Conservation (phyloP, 1,284 basidiomycete species). For the Rhodofomes roseus region DNA sequence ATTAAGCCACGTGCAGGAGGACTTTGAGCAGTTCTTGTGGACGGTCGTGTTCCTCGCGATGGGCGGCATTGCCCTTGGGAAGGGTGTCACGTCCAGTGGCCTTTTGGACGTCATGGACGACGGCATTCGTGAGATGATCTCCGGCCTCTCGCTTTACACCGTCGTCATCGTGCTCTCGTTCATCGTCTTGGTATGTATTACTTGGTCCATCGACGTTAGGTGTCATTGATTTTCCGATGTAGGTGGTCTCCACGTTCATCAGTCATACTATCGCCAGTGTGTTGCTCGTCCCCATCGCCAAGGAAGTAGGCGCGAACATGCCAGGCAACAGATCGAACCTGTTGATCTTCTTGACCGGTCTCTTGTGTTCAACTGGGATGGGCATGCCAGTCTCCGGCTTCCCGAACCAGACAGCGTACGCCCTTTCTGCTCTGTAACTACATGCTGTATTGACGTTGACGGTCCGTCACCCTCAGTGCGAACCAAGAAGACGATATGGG, state of each 20-base stretch:
- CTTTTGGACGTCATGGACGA: constrained; percentile 77
- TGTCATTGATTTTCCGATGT: neutral
- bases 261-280: constrained; percentile 97
- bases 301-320: constrained; percentile 81
- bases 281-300: constrained; percentile 93
- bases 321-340: constrained; percentile 69
- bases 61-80: constrained; percentile 96
- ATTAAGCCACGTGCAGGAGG: constrained; percentile 53
- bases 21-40: constrained; percentile 95
- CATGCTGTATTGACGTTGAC: neutral
- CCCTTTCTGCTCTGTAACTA: constrained; percentile 16
- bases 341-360: constrained; percentile 87
- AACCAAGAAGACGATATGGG: constrained; percentile 96
- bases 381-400: constrained; percentile 98
- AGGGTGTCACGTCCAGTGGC: constrained; percentile 90
- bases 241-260: constrained; percentile 87
- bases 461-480: constrained; percentile 47
- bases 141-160: constrained; percentile 72
- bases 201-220: neutral
- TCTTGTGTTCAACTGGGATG: constrained; percentile 96
- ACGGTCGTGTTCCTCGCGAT: constrained; percentile 95
- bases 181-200: constrained; percentile 74
- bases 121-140: constrained; percentile 66
- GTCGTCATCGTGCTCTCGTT: constrained; percentile 84
- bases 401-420: constrained; percentile 93